Evolutionary conservation across 306 rosid species (phyloP), one percentile per base, ranked within the genome.

Genomic region (Prunus mongolica): DNA sequence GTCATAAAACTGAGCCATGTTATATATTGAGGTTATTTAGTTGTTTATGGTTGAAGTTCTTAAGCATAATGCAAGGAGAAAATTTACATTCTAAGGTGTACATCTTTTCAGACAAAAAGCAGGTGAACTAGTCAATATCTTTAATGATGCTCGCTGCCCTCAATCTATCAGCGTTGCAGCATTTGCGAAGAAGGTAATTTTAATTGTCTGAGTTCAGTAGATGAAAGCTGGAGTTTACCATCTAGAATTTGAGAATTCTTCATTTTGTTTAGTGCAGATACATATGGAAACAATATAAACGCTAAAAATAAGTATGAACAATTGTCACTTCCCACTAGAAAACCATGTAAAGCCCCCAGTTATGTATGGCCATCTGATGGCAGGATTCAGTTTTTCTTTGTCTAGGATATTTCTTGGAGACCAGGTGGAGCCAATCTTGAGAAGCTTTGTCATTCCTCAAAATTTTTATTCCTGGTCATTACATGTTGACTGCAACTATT

Each of bases 171-270:
- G 93, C 78, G n/a, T 73, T 75, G 91, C 79, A 80, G 82, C 80
- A 52, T 91, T 93, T 81, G 91, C 89, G 46, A 92, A 86, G 78
- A 91, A 86, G 97, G 98, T 87, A 69, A 67, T 45, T 55, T 86
- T 38, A 49, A 50, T 49, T 32, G 47, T 54, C 75, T 78, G 65
- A 67, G 22, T 54, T 60, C 25, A 18, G 38, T 10, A 49, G 38
- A 18, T 22, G 64, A 41, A 73, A 22, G 45, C 12, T 32, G 44
- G 14, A 32, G 13, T 45, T 55, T 19, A 32, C 18, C 54, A 30
- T 70, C 9, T 60, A 22, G 49, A 50, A 28, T 55, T 55, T 27
- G 9, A 41, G 12, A 16, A 16, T 24, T 30, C 54, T 57, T 12
- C 52, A 30, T 20, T 27, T 65, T 46, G 20, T 50, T 51, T 70